Base-by-base conservation (phyloP, 1,284 basidiomycete species). In the Cutaneotrichosporon spelunceum region DNA sequence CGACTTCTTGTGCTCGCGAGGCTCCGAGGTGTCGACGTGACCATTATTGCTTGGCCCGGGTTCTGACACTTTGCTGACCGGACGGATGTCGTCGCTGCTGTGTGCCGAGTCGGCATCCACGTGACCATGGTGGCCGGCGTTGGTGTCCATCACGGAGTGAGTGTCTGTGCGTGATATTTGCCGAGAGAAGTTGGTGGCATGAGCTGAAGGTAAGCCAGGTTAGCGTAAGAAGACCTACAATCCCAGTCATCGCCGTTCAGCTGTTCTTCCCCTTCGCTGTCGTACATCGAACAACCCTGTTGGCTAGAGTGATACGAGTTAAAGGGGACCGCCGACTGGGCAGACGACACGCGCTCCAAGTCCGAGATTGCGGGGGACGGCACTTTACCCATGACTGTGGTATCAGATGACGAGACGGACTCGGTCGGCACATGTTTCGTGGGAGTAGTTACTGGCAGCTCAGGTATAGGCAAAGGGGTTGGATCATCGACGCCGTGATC, bases 1-100 rank as follows among this genome's bases (percentile, higher is more conserved):
- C 0, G 72, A 68, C 53, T 72, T 74, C 39, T 73, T 70, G 58
- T 70, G 70, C 48, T 72, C 68, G 13, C 61, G 59, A 4, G 54
- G 27, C 48, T 77, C 75, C 16, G 56, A 59, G 23, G 13, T 9
- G 50, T 52, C 50, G 30, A 26, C 42, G 53, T 55, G n/a, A 29
- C 39, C 26, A n/a, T 44, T 29, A n/a, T 3, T 33, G 5, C 26
- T 26, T 14, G 42, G 33, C 27, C 27, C 44, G 13, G 6, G 48
- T 19, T n/a, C 55, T 7, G 55, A 56, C n/a, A 21, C 55, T 14
- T 53, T 53, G 30, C 52, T 53, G 24, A 23, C 19, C 13, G 52
- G 52, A 19, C 52, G 52, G 14, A 34, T 19, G 23, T 10, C 23
- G 23, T 53, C 52, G 23, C 21, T 39, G 21, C 39, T 27, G 23